Evolutionary conservation across 805 yeast genomes (phyloP), one percentile per base, ranked within the genome.

Genomic region (Candida jianshihensis): DNA sequence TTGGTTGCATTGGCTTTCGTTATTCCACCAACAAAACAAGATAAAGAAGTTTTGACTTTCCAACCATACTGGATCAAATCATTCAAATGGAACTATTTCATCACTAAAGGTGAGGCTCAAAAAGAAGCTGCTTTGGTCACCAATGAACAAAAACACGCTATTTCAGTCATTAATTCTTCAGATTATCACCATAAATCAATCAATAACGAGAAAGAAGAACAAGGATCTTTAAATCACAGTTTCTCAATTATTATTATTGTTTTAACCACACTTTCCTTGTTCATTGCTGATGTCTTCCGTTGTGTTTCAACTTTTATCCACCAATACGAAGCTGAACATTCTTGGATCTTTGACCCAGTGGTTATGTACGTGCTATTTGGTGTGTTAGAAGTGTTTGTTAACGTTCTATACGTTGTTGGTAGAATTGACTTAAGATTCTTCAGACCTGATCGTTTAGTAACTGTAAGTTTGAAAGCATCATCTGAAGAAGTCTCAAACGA

Each of bases 61-160:
- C 84, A 78, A 55, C 86, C 92, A 35, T 75, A 77, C 64, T 83
- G 92, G 92, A 72, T 83, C 48, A 75, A 77, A 56, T 70, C 78
- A 6, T 80, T 81, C 46, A 47, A 61, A 17, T 71, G 80, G 35
- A 62, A 65, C 37, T 83, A 82, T 59, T 82, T 69, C 56, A 79
- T 78, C 13, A 60, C 66, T 40, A 68, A 68, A 38, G 67, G 68
- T 35, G 76, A 84, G 7, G 65, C 72, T 14, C 56, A 59, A 38
- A 57, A 63, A n/a, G 71, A 61, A 42, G 63, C 61, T 33, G 51
- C 66, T 1, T 61, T 64, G 32, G 63, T 67, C 17, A 30, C 46
- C n/a, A 40, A 39, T 14, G 46, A 44, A 3, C 41, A 47, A 61
- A 38, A 30, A 37, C 62, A 66, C 43, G 78, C 82, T 2, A 63